Conservation (phyloP, 768 basidiomycete genomes). For the Crassisporium funariophilum region DNA sequence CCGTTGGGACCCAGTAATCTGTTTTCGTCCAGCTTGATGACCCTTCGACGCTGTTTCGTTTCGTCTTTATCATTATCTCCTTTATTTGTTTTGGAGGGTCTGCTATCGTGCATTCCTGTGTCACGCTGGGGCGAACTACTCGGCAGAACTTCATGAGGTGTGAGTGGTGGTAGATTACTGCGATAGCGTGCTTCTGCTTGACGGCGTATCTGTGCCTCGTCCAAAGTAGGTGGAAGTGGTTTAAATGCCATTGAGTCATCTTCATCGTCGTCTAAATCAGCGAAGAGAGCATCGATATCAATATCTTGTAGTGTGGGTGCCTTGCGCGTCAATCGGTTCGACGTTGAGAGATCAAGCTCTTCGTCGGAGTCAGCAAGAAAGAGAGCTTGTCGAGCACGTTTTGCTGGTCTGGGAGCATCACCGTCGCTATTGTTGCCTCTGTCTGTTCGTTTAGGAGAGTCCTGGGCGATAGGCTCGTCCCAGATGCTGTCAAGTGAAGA, state of each 20-base stretch:
- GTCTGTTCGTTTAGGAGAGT: constrained; percentile 20
- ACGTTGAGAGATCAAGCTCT: constrained; percentile 40
- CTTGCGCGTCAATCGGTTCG: constrained; percentile 20
- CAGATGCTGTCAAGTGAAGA: constrained; percentile 58
- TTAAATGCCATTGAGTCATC: constrained; percentile 40
- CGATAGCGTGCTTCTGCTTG: constrained; percentile 54
- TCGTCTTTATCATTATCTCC: constrained; percentile 32
- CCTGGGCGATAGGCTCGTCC: constrained; percentile 49
- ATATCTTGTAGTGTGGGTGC: constrained; percentile 52
- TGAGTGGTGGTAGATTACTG: constrained; percentile 31
- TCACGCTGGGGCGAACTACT: constrained; percentile 53
- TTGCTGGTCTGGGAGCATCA: constrained; percentile 29
- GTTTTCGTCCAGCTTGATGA: constrained; percentile 72
- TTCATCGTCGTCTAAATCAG: constrained; percentile 38
- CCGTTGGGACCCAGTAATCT: constrained; percentile 74
- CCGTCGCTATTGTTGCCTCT: constrained; percentile 22
- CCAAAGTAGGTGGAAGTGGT: constrained; percentile 51
- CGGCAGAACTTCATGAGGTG: constrained; percentile 48
- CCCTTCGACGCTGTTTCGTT: constrained; percentile 50
- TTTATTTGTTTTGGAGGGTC: constrained; percentile 11
- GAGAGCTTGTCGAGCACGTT: constrained; percentile 42
- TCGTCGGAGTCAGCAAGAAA: constrained; percentile 66
- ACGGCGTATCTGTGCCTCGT: constrained; percentile 53
- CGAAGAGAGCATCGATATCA: constrained; percentile 48
- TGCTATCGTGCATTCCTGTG: constrained; percentile 15